These are phyloP conservation scores for Phytophthora lateralis DNA, from an alignment of 352 stramenopile species.

Conservation along the genomic window DNA sequence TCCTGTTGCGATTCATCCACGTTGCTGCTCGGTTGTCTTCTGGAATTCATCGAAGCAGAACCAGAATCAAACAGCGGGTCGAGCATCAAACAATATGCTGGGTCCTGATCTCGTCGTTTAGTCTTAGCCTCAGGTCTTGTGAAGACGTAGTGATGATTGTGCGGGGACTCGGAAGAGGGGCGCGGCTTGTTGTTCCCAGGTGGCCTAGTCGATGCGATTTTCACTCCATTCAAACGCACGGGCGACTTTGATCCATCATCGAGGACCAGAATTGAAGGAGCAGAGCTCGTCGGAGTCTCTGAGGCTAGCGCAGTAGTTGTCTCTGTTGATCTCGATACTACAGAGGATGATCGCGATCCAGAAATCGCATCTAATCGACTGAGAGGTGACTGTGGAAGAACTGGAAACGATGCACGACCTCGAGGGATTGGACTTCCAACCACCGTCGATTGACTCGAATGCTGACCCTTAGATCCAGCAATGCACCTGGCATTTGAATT, in stretches of 20 bases:
- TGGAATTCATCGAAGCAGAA: slow-evolving; percentile 7
- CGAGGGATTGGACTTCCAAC: slow-evolving; percentile 6
- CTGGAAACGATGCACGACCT: slow-evolving; percentile 20
- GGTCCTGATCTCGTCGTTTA: slow-evolving; percentile 30
- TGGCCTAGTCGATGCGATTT: slow-evolving; percentile 44
- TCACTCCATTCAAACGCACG: slow-evolving; percentile 31
- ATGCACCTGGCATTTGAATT: slow-evolving; percentile 5
- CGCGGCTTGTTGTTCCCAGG: slow-evolving; percentile 23
- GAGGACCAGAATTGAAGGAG: slow-evolving; percentile 21
- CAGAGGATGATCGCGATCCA: background rate
- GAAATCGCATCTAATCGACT: slow-evolving; percentile 3
- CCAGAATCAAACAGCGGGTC: slow-evolving; percentile 66
- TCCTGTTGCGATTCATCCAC: slow-evolving; percentile 11
- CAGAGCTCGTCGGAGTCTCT: background rate
- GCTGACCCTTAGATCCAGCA: slow-evolving; percentile 3
- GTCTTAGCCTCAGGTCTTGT: slow-evolving; percentile 44
- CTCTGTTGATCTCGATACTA: background rate
- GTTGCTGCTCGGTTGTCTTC: slow-evolving; percentile 4
- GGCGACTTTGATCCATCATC: slow-evolving; percentile 24
- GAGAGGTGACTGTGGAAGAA: slow-evolving; percentile 21
- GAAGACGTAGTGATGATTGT: slow-evolving; percentile 48
- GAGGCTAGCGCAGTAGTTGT: background rate
- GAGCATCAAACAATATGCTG: slow-evolving; percentile 54
- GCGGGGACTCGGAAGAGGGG: slow-evolving; percentile 10
- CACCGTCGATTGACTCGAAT: background rate